Evolutionary conservation across 768 basidiomycete genomes (phyloP).

Genomic region (Pleurotus platypus): DNA sequence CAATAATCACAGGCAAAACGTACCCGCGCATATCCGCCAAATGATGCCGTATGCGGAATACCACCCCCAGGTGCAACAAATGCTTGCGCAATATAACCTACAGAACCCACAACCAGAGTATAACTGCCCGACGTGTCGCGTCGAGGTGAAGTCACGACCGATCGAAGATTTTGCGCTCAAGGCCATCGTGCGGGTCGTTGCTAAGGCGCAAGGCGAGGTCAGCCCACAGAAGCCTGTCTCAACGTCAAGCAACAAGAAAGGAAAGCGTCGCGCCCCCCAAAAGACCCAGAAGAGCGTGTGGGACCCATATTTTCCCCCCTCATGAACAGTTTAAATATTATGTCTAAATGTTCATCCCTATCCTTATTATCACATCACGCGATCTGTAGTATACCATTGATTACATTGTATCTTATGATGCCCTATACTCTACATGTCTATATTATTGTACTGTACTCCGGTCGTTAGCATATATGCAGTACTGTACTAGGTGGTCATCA

Average conservation of each 20-base stretch:
- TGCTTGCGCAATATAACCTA: slow-evolving; percentile 22
- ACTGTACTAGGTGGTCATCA: slow-evolving; percentile 14
- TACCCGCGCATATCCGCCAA: slow-evolving; percentile 11
- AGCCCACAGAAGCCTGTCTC: slow-evolving; percentile 31
- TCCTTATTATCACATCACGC: background rate
- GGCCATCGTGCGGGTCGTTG: slow-evolving; percentile 47
- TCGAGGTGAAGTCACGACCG: slow-evolving; percentile 43
- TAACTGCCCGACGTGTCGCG: slow-evolving; percentile 67
- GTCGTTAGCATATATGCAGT: too few species aligned
- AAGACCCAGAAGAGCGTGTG: slow-evolving; percentile 28
- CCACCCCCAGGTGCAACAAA: slow-evolving; percentile 23
- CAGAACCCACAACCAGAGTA: slow-evolving; percentile 44
- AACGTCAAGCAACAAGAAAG: slow-evolving; percentile 17
- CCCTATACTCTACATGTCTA: slow-evolving; percentile 4
- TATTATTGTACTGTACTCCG: background rate
- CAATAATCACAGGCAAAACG: slow-evolving; percentile 21
- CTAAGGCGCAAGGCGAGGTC: slow-evolving; percentile 42
- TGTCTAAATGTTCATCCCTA: background rate
- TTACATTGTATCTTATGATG: background rate
- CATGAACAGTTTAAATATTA: too few species aligned
- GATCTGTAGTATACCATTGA: background rate
- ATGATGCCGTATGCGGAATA: slow-evolving; percentile 14
- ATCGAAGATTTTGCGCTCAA: slow-evolving; percentile 63
- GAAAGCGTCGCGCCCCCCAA: slow-evolving; percentile 12
- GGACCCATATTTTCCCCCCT: slow-evolving; percentile 41